Base-by-base conservation (phyloP, 257 asterid genomes). In the Verbascum thapsus region DNA sequence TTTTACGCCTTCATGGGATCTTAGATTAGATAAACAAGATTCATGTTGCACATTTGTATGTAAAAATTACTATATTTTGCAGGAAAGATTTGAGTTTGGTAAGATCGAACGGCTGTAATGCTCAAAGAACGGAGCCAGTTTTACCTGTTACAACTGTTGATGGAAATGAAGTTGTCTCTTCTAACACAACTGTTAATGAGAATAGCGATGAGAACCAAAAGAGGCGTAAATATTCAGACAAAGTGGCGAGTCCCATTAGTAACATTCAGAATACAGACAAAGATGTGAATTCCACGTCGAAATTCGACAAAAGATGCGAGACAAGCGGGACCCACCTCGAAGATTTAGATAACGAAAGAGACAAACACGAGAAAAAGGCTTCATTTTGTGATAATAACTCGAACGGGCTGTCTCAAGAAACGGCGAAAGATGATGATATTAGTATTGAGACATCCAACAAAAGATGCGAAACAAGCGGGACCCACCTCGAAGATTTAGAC, bases 81-180 rank as follows among this genome's bases (percentile, higher is more conserved):
- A 83, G 91, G 84, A 73, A 80, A 60, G 64, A 35, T 48, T 45
- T 10, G 35, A 56, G 74, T 50, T 53, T 52, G 58, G 75, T 74
- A 53, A 60, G 23, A 48, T 61, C 18, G 39, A 49, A 59, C 18
- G 53, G 49, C 34, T 30, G 53, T 43, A 54, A 22, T 71, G 53
- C 58, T 48, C 53, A 15, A 70, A 67, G 17, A 52, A 63, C 7
- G 43, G 50, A 56, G 19, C 17, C 20, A 39, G 4, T 22, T 66
- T 53, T 23, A 16, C 47, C 68, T 53, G 47, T 15, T 52, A 8
- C 10, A 30, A 70, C 54, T 16, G 58, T 13, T 49, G 6, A 11
- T 7, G 47, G 19, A 42, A 26, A 64, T 17, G 80, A 34, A 32
- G 69, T 52, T 13, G 52, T 32, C 11, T 34, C 68, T 12, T 48